Conservation (phyloP, 768 basidiomycete species). For the Amanita thiersii region DNA sequence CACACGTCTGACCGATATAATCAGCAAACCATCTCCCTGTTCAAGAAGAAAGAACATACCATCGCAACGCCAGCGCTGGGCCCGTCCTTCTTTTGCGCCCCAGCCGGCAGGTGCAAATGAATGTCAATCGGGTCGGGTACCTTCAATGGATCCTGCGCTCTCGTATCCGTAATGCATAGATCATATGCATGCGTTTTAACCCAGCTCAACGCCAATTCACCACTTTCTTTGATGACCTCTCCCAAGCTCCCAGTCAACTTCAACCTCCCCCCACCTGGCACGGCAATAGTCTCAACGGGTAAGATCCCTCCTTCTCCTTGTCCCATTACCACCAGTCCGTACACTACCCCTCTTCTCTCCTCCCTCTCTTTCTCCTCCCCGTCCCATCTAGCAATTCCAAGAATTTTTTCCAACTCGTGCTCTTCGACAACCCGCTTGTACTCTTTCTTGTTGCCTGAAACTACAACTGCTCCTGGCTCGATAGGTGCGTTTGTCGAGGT, state of each 20-base stretch:
- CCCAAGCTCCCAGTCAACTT: constrained; percentile 81
- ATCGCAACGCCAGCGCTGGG: constrained; percentile 88
- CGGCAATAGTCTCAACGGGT: constrained; percentile 73
- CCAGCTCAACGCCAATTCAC: constrained; percentile 87
- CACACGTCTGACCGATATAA: constrained; percentile 48
- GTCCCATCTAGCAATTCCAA: constrained; percentile 77
- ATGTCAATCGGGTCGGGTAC: constrained; percentile 69
- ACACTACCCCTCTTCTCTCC: constrained; percentile 69
- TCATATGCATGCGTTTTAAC: constrained; percentile 82
- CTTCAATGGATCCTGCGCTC: constrained; percentile 68
- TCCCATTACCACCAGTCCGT: constrained; percentile 83
- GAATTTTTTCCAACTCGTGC: constrained; percentile 72
- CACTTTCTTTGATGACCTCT: constrained; percentile 87
- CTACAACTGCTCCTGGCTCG: constrained; percentile 11
- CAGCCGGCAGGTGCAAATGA: constrained; percentile 84
- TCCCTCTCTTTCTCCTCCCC: constrained; percentile 73
- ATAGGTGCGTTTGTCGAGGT: constrained; percentile 12
- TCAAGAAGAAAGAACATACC: constrained; percentile 30
- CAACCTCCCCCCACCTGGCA: constrained; percentile 69
- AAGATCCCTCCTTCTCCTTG: constrained; percentile 81
- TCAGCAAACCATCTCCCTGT: constrained; percentile 2
- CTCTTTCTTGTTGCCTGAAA: constrained; percentile 17
- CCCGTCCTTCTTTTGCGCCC: constrained; percentile 91
- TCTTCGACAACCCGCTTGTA: constrained; percentile 60
- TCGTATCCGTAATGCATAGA: constrained; percentile 63